These are phyloP conservation scores for Cyclocybe aegerita DNA, from an alignment of 768 basidiomycete genomes.

Conservation along the genomic window DNA sequence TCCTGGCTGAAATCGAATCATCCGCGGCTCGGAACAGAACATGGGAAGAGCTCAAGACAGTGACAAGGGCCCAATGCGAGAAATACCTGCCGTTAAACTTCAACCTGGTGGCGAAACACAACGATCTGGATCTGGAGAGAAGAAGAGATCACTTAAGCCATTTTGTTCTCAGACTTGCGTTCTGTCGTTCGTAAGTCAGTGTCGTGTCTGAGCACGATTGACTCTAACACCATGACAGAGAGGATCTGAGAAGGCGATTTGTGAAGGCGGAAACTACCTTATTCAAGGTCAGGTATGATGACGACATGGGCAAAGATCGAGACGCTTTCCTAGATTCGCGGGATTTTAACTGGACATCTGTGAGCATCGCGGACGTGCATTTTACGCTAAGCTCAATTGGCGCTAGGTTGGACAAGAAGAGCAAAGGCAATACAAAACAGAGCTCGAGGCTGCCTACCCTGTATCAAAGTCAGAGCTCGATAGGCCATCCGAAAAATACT, in stretches of 20 bases:
- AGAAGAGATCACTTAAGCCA: constrained; percentile 87
- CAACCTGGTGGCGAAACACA: constrained; percentile 35
- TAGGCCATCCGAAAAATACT: constrained; percentile 56
- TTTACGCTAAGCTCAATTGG: not conserved
- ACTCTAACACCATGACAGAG: constrained; percentile 44
- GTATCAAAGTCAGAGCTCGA: constrained; percentile 34
- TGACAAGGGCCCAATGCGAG: constrained; percentile 61
- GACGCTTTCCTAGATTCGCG: constrained; percentile 62
- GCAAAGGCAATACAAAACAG: constrained; percentile 40
- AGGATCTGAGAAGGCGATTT: constrained; percentile 86
- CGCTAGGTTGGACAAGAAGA: constrained; percentile 60
- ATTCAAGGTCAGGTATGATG: constrained; percentile 72
- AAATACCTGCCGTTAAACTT: constrained; percentile 76
- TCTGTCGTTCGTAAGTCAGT: constrained; percentile 87
- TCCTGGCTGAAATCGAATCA: constrained; percentile 90
- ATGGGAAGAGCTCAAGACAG: constrained; percentile 72
- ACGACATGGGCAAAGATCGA: constrained; percentile 86
- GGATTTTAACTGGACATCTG: constrained; percentile 66
- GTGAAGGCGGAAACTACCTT: constrained; percentile 85
- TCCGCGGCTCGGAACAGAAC: constrained; percentile 80
- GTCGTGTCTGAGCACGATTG: not conserved
- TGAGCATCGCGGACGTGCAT: constrained; percentile 25
- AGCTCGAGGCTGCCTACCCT: constrained; percentile 51
- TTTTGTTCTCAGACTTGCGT: constrained; percentile 91
- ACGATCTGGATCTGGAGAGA: constrained; percentile 61